Conservation (phyloP, 2,329 filamentous ascomycete species). For the Botrytis galanthina region DNA sequence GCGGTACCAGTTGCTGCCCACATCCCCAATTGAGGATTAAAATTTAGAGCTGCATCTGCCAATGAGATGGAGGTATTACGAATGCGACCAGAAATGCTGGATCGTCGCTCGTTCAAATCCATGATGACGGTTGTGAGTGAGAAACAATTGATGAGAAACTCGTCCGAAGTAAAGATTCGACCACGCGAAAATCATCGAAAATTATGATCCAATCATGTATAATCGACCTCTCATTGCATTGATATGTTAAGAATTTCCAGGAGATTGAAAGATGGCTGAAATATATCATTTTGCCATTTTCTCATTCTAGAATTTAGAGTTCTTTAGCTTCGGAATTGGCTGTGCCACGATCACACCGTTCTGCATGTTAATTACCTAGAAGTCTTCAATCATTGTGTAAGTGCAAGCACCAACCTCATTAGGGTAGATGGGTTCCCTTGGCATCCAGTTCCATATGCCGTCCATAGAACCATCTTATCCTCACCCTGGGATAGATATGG, state of each 20-base stretch:
- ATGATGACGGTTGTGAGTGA: neutral
- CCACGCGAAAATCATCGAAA: neutral
- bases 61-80: constrained; percentile 23
- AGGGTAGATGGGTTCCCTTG: neutral
- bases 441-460: neutral
- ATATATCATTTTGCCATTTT: neutral
- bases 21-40: constrained; percentile 28
- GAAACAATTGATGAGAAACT: neutral
- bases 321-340: neutral
- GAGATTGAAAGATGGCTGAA: neutral
- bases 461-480: neutral
- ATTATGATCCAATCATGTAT: neutral
- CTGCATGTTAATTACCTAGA: neutral
- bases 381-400: neutral
- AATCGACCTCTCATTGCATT: neutral
- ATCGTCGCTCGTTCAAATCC: neutral
- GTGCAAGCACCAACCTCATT: neutral
- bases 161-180: neutral
- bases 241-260: neutral
- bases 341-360: neutral
- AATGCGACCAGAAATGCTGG: constrained; percentile 4
- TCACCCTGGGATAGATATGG: neutral
- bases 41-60: constrained; percentile 25
- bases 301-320: neutral
- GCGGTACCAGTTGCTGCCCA: constrained; percentile 27